Evolutionary conservation across 495 filamentous ascomycete species (phyloP).

Genomic region (Lasiosphaeria ovina): DNA sequence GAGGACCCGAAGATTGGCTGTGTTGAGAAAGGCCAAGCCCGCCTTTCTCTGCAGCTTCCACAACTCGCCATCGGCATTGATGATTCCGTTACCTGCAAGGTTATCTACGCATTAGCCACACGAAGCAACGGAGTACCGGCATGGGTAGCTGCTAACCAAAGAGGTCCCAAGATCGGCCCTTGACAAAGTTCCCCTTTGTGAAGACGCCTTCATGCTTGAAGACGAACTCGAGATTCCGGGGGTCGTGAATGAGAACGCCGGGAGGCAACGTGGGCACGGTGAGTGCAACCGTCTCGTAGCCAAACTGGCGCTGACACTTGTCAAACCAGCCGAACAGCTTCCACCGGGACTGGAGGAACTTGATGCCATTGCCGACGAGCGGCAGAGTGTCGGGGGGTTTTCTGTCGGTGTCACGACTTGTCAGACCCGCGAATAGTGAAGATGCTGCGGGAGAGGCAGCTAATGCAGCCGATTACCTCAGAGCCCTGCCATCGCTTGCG

Average conservation of each 20-base stretch:
- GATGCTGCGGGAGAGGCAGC: not conserved
- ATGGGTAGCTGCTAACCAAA: constrained; percentile 40
- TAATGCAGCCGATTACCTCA: constrained; percentile 19
- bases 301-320: constrained; percentile 51
- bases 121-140: not conserved
- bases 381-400: constrained; percentile 56
- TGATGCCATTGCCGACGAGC: constrained; percentile 56
- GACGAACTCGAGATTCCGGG: constrained; percentile 56
- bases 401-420: constrained; percentile 17
- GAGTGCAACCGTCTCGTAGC: constrained; percentile 55
- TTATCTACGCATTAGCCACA: not conserved
- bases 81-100: constrained; percentile 54
- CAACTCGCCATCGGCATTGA: constrained; percentile 60
- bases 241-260: constrained; percentile 58
- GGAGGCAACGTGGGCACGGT: constrained; percentile 56
- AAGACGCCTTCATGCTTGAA: constrained; percentile 59
- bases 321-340: constrained; percentile 60
- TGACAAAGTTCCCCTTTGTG: constrained; percentile 58
- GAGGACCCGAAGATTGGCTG: constrained; percentile 53
- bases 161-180: constrained; percentile 55
- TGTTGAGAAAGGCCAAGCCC: constrained; percentile 56
- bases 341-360: constrained; percentile 55
- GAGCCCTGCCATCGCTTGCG: constrained; percentile 24
- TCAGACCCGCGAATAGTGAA: not conserved
- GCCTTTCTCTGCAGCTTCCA: constrained; percentile 62